phyloP scores from a whole-genome alignment of 495 filamentous ascomycete species.

The Acidiella bohemica region DNA sequence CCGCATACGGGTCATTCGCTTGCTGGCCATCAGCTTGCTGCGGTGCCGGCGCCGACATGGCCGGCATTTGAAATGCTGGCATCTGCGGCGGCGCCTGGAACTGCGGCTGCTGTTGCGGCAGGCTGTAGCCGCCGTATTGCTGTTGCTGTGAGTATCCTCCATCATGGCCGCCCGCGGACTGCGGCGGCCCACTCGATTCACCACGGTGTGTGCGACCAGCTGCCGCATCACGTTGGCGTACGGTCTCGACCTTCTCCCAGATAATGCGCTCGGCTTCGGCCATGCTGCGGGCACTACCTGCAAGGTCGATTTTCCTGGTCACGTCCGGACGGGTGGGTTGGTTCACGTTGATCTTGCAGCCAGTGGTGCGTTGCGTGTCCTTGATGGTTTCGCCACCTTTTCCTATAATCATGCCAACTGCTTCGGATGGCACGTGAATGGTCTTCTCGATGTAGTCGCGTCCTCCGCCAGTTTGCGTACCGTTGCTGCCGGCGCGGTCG shows the following conservation, averaged over 20 bases:
- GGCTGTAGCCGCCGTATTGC: slow-evolving; percentile 28
- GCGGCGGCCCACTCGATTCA: slow-evolving; percentile 26
- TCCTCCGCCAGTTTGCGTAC: slow-evolving; percentile 27
- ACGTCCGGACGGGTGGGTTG: slow-evolving; percentile 55
- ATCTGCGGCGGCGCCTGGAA: slow-evolving; percentile 20
- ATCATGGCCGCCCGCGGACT: slow-evolving; percentile 25
- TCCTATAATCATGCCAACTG: slow-evolving; percentile 83
- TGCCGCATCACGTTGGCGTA: slow-evolving; percentile 31
- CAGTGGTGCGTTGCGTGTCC: slow-evolving; percentile 67
- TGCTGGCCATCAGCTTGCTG: slow-evolving; percentile 20
- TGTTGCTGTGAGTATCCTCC: slow-evolving; percentile 35
- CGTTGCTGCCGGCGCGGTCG: slow-evolving; percentile 24
- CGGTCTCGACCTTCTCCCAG: slow-evolving; percentile 75
- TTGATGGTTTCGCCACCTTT: slow-evolving; percentile 78
- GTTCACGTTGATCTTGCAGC: slow-evolving; percentile 82
- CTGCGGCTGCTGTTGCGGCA: slow-evolving; percentile 20
- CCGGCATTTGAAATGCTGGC: slow-evolving; percentile 30
- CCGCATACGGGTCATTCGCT: slow-evolving; percentile 40
- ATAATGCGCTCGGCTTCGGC: slow-evolving; percentile 60
- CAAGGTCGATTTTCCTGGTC: slow-evolving; percentile 66
- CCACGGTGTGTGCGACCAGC: slow-evolving; percentile 21
- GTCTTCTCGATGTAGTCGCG: slow-evolving; percentile 60
- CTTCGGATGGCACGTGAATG: slow-evolving; percentile 69
- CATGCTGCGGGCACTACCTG: slow-evolving; percentile 60
- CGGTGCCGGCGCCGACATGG: no score